Conservation (phyloP, 2,329 filamentous ascomycete species). For the Exophiala xenobiotica region DNA sequence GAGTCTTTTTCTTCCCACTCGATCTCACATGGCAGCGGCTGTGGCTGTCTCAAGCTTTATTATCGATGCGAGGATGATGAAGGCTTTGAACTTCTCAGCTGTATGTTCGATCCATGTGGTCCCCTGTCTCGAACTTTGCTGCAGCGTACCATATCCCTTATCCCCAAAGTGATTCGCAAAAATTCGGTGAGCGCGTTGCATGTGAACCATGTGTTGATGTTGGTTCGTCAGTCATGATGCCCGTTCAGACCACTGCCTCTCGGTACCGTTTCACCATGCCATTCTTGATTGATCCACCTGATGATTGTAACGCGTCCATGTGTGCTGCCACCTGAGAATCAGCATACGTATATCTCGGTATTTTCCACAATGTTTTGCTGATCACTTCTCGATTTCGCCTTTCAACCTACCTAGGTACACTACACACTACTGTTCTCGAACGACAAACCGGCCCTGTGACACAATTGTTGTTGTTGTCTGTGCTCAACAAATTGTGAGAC, state of each 20-base stretch:
- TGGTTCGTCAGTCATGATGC: neutral
- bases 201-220: neutral
- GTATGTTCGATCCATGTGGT: neutral
- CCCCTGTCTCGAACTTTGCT: neutral
- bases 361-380: neutral
- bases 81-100: too few species aligned
- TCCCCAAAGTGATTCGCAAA: neutral
- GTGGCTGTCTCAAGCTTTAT: neutral
- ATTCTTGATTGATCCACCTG: neutral
- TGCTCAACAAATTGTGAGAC: neutral
- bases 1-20: too few species aligned
- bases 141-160: neutral
- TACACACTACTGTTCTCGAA: neutral
- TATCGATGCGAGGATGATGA: neutral
- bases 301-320: neutral
- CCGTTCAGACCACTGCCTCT: neutral
- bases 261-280: neutral
- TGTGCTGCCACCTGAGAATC: neutral
- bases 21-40: conserved; percentile 1
- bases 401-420: neutral
- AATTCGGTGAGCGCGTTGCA: neutral
- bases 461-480: neutral
- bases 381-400: conserved; percentile 15
- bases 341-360: conserved; percentile 6
- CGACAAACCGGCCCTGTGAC: neutral